phyloP scores from a whole-genome alignment of 306 rosid species.

The Boehmeria nivea region DNA sequence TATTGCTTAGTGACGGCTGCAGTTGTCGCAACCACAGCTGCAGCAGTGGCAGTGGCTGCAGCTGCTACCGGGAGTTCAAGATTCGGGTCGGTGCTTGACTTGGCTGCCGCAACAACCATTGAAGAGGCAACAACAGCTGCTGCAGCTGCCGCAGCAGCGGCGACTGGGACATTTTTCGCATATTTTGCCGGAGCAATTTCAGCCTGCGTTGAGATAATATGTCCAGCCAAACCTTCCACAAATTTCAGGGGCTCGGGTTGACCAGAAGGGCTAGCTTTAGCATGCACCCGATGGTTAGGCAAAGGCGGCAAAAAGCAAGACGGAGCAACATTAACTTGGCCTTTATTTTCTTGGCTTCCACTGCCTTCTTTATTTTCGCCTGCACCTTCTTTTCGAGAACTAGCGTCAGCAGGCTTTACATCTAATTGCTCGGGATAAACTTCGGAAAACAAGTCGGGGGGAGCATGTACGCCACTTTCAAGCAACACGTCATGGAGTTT shows the following conservation, averaged over 20 bases:
- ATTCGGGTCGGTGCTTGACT: constrained; percentile 55
- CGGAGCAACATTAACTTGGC: constrained; percentile 34
- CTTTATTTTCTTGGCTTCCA: constrained; percentile 30
- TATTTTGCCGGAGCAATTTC: constrained; percentile 54
- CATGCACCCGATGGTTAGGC: constrained; percentile 42
- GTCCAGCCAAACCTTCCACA: constrained; percentile 60
- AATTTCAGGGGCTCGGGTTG: constrained; percentile 48
- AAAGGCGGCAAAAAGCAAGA: constrained; percentile 55
- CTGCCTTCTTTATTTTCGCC: constrained; percentile 33
- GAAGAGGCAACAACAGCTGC: constrained; percentile 95
- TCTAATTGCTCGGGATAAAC: constrained; percentile 57
- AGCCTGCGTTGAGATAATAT: constrained; percentile 31
- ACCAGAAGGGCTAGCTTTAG: constrained; percentile 50
- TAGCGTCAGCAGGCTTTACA: constrained; percentile 35
- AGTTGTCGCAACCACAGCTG: constrained; percentile 93
- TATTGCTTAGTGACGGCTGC: constrained; percentile 80
- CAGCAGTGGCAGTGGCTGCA: constrained; percentile 95
- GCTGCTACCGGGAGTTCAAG: constrained; percentile 85
- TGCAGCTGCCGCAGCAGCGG: constrained; percentile 84
- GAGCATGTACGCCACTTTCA: constrained; percentile 94
- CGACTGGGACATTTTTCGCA: constrained; percentile 71
- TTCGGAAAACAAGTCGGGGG: constrained; percentile 78
- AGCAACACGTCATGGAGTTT: constrained; percentile 88
- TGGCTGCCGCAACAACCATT: constrained; percentile 80
- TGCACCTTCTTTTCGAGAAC: too few relatives aligned